Evolutionary conservation across 305 asterid genomes (phyloP).

Genomic region (Fraxinus angustifolia): DNA sequence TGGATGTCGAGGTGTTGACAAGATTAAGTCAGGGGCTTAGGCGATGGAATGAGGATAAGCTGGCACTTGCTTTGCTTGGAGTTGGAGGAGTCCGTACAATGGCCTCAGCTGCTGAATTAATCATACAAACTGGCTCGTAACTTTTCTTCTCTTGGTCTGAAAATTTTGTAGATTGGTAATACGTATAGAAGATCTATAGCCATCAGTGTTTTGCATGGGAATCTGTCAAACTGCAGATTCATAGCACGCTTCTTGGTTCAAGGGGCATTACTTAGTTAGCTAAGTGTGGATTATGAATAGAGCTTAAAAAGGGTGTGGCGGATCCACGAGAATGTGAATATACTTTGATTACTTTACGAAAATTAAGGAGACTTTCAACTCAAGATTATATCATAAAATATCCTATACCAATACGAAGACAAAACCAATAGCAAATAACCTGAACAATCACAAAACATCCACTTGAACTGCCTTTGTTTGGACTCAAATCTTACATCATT

Average conservation of each 20-base stretch:
- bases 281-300: background rate
- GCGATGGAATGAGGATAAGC: constrained; percentile 72
- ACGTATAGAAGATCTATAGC: constrained; percentile 27
- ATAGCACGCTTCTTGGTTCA: background rate
- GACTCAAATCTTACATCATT: background rate
- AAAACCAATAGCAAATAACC: background rate
- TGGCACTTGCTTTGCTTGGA: constrained; percentile 72
- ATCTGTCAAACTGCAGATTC: background rate
- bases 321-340: background rate
- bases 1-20: constrained; percentile 54
- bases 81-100: constrained; percentile 67
- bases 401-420: background rate
- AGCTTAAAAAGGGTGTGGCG: background rate
- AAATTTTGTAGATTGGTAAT: constrained; percentile 44
- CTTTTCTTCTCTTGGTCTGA: constrained; percentile 7
- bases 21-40: constrained; percentile 66
- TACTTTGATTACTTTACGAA: background rate
- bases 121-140: constrained; percentile 41
- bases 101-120: constrained; percentile 81
- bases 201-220: constrained; percentile 19
- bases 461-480: background rate
- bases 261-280: background rate
- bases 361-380: background rate
- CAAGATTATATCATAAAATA: background rate
- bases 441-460: background rate